Evolutionary conservation across 208 protist genomes (phyloP).

Genomic region (Leishmania gerbilli): DNA sequence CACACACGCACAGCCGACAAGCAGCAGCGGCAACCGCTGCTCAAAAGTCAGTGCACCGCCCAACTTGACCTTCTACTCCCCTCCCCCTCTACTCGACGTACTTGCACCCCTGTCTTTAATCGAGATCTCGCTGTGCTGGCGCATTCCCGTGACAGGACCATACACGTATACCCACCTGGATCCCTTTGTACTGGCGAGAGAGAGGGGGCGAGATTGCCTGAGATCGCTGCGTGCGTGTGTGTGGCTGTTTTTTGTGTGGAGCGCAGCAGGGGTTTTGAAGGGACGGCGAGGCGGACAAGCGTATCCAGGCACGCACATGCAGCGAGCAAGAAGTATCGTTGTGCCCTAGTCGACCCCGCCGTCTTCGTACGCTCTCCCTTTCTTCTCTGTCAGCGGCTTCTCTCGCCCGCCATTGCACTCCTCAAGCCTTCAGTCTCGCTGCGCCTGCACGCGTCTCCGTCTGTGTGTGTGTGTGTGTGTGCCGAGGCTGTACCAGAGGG

Average conservation of each 20-base stretch:
- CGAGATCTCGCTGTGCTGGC: not conserved
- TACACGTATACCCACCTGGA: not conserved
- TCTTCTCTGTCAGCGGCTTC: constrained; percentile 4
- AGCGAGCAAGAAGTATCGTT: not conserved
- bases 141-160: not conserved
- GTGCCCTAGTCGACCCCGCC: not conserved
- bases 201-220: not conserved
- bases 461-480: constrained; percentile 8
- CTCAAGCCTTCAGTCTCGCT: constrained; percentile 3
- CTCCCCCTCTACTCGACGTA: not conserved
- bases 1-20: not conserved
- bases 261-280: not conserved
- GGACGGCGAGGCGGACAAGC: not conserved
- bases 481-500: not conserved
- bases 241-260: not conserved
- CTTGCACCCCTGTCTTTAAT: not conserved
- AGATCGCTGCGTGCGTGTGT: not conserved
- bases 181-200: not conserved
- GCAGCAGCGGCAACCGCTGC: not conserved
- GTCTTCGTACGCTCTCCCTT: not conserved
- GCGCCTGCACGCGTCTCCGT: constrained; percentile 35
- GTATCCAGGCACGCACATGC: not conserved
- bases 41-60: not conserved
- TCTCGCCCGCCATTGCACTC: not conserved
- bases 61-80: not conserved